Conservation (phyloP, 2,329 filamentous ascomycete genomes). For the Trichocomaceae sp. region DNA sequence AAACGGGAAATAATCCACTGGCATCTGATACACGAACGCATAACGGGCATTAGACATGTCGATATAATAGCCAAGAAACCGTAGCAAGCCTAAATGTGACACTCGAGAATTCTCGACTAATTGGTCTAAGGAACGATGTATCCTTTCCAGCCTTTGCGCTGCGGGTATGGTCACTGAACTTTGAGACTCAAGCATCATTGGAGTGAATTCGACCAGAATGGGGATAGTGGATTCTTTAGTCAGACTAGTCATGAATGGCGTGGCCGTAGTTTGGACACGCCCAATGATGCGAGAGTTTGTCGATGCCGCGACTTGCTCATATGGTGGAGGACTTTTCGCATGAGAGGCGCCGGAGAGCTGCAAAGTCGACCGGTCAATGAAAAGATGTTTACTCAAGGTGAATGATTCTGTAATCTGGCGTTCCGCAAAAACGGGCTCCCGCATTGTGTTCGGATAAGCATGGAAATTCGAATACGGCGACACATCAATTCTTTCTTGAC, state of each 20-base stretch:
- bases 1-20: constrained; percentile 42
- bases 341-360: constrained; percentile 35
- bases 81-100: constrained; percentile 37
- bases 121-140: constrained; percentile 34
- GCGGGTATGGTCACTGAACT: constrained; percentile 23
- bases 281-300: constrained; percentile 38
- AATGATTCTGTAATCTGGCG: constrained; percentile 21
- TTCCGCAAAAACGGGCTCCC: constrained; percentile 14
- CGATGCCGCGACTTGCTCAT: constrained; percentile 37
- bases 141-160: constrained; percentile 28
- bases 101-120: constrained; percentile 37
- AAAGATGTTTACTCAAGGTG: constrained; percentile 25
- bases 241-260: constrained; percentile 24
- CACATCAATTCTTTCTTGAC: constrained; percentile 7
- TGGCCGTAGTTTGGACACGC: constrained; percentile 34
- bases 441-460: constrained; percentile 4
- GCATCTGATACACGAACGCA: constrained; percentile 56
- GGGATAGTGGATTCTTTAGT: constrained; percentile 32
- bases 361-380: constrained; percentile 35
- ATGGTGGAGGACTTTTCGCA: constrained; percentile 36
- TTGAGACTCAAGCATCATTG: constrained; percentile 33
- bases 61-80: constrained; percentile 47
- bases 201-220: constrained; percentile 37
- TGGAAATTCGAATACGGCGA: constrained; percentile 10
- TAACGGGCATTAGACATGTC: constrained; percentile 53